Conservation (phyloP, 176 grass and related monocot genomes). For the Bolboschoenus planiculmis region DNA sequence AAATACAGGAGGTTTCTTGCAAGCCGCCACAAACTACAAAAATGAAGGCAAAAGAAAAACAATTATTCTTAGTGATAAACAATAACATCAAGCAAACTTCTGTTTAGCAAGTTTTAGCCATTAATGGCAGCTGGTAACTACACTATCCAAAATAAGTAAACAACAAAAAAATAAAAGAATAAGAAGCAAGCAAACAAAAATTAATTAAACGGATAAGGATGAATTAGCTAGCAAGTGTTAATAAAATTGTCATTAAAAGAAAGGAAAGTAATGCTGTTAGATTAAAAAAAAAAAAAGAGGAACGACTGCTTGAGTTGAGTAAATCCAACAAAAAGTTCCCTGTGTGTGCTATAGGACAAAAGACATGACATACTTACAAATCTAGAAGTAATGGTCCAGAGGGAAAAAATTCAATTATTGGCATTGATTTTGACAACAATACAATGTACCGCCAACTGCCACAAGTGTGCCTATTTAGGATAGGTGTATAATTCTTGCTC, state of each 20-base stretch:
- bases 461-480: background rate
- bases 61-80: background rate
- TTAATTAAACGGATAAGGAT: background rate
- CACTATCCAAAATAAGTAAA: background rate
- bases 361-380: background rate
- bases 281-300: background rate
- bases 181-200: background rate
- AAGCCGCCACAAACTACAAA: constrained; percentile 91
- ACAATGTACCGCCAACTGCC: background rate
- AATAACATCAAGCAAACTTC: background rate
- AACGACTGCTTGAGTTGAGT: background rate
- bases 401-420: background rate
- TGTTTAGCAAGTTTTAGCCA: background rate
- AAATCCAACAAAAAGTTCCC: too few species aligned
- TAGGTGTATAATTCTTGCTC: background rate
- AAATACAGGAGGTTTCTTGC: constrained; percentile 93
- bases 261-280: background rate
- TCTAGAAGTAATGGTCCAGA: background rate
- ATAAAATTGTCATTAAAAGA: background rate
- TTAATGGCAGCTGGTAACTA: background rate
- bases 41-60: background rate
- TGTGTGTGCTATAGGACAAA: background rate
- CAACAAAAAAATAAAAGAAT: background rate
- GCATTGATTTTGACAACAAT: background rate
- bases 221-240: background rate